Conservation (phyloP, 305 asterid species). For the Ruellia speciosa region DNA sequence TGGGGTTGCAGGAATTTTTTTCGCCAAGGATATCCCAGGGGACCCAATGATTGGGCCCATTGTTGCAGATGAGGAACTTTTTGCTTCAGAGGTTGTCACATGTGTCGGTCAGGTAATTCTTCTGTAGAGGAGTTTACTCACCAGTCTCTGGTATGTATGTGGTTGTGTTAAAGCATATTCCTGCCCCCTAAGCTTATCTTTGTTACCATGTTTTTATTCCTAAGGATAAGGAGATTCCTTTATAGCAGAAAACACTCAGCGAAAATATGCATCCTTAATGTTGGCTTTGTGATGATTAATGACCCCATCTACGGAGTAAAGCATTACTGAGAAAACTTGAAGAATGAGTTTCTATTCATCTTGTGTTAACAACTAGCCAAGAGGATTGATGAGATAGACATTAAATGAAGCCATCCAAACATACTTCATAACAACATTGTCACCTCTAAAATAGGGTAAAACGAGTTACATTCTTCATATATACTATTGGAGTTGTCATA, state of each 20-base stretch:
- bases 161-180: not conserved
- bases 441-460: no score
- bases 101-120: constrained; percentile 92
- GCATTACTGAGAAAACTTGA: no score
- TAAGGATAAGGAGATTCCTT: constrained; percentile 4
- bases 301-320: not conserved
- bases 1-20: constrained; percentile 76
- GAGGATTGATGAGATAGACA: no score
- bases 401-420: no score
- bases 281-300: no score
- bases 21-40: constrained; percentile 71
- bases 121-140: no score
- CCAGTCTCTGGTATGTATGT: constrained; percentile 1
- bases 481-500: not conserved
- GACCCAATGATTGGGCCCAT: constrained; percentile 55
- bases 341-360: no score
- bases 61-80: constrained; percentile 70
- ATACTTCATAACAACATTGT: no score
- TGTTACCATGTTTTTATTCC: constrained; percentile 7
- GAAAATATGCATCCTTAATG: not conserved
- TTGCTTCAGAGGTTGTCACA: constrained; percentile 69
- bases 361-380: no score
- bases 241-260: not conserved
- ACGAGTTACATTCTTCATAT: not conserved
- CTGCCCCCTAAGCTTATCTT: not conserved